These are phyloP conservation scores for Calocera viscosa DNA, from an alignment of 768 basidiomycete genomes.

Conservation along the genomic window DNA sequence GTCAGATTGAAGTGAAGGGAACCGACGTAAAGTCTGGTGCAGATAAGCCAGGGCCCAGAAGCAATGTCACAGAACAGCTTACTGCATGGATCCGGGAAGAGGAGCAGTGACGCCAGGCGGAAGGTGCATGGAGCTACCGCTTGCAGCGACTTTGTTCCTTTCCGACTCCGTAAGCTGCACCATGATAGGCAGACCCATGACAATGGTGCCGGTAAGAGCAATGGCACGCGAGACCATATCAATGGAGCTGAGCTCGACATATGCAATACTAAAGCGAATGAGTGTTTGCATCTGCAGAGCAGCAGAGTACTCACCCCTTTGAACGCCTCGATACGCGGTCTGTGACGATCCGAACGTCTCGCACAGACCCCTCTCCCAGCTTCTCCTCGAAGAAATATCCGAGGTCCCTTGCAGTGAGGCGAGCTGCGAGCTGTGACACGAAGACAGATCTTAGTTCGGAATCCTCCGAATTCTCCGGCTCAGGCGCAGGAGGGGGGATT, in stretches of 20 bases:
- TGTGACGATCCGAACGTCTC: slow-evolving; percentile 93
- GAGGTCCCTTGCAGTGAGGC: slow-evolving; percentile 91
- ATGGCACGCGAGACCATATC: slow-evolving; percentile 87
- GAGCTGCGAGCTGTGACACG: slow-evolving; percentile 93
- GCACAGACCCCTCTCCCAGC: slow-evolving; percentile 81
- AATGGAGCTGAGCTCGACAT: slow-evolving; percentile 88
- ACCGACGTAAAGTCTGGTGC: slow-evolving; percentile 78
- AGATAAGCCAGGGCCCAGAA: slow-evolving; percentile 9
- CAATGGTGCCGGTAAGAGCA: slow-evolving; percentile 79
- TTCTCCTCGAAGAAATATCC: slow-evolving; percentile 99
- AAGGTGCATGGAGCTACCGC: slow-evolving; percentile 70
- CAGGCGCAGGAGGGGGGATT: slow-evolving; percentile 49
- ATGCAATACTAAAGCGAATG: slow-evolving; percentile 61
- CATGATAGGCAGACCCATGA: slow-evolving; percentile 96
- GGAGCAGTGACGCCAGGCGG: slow-evolving; percentile 74
- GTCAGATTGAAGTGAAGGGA: slow-evolving; percentile 94
- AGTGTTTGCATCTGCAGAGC: neutral
- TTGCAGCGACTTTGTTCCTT: slow-evolving; percentile 64
- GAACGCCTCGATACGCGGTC: slow-evolving; percentile 89
- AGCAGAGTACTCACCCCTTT: slow-evolving; percentile 62
- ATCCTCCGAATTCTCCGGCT: slow-evolving; percentile 48
- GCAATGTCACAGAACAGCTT: slow-evolving; percentile 31
- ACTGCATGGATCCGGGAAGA: slow-evolving; percentile 71
- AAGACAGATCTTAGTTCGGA: slow-evolving; percentile 98
- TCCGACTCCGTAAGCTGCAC: slow-evolving; percentile 96